Evolutionary conservation across 441 rosid species (phyloP).

Genomic region (Bruguiera hainesii): DNA sequence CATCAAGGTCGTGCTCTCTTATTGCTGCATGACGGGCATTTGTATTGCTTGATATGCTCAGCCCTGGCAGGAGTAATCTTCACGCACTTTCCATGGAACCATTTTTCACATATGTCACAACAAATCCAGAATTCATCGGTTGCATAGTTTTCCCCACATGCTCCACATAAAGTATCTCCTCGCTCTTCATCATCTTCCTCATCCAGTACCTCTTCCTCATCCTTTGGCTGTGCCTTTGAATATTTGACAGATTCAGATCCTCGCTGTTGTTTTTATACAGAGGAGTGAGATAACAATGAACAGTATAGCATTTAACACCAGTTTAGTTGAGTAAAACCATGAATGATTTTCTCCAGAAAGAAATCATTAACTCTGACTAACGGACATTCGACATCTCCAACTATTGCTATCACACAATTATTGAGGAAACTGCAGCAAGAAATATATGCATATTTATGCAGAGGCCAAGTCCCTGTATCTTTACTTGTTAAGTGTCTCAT

Average conservation of each 20-base stretch:
- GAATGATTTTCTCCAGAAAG: too few relatives aligned
- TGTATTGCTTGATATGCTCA: constrained; percentile 66
- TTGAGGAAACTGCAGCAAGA: too few relatives aligned
- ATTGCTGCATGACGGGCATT: constrained; percentile 69
- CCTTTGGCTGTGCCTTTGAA: constrained; percentile 20
- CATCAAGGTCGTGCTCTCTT: constrained; percentile 49
- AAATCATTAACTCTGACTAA: too few relatives aligned
- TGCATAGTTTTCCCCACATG: constrained; percentile 52
- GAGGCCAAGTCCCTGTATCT: too few relatives aligned
- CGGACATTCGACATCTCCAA: too few relatives aligned
- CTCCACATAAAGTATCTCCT: constrained; percentile 59
- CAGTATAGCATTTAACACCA: neutral
- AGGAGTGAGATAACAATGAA: neutral
- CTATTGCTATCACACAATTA: too few relatives aligned
- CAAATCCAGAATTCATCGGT: constrained; percentile 54
- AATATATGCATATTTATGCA: too few relatives aligned
- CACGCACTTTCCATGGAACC: constrained; percentile 69
- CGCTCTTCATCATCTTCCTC: constrained; percentile 74
- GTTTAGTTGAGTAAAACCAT: too few relatives aligned
- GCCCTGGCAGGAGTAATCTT: constrained; percentile 74
- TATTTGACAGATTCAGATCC: constrained; percentile 1
- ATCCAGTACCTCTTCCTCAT: constrained; percentile 56
- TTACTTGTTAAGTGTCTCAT: too few relatives aligned
- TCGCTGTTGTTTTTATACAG: neutral
- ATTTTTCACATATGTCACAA: constrained; percentile 51